A percentile compares a stretch with the other conserved stretches of the same genome.
These are phyloP conservation scores for Pyrenophora seminiperda DNA, from an alignment of 2,329 filamentous ascomycete genomes.

Conservation along the genomic window DNA sequence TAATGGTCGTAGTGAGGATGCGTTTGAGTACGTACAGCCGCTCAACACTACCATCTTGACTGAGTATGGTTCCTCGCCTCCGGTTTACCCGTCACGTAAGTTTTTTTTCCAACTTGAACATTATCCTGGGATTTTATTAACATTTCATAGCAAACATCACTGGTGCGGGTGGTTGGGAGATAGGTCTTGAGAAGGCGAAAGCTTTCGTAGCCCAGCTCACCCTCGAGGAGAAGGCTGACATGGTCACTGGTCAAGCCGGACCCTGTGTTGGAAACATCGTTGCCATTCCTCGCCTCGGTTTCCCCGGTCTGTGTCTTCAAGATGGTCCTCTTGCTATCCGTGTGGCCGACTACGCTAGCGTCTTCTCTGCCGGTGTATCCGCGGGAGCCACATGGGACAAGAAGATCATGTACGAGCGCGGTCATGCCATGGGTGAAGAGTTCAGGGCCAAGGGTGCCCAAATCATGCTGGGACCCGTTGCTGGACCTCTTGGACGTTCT, in stretches of 20 bases:
- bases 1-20: constrained; percentile 23
- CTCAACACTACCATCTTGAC: constrained; percentile 38
- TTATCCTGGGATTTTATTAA: constrained; percentile 45
- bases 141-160: constrained; percentile 32
- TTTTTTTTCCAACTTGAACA: neutral
- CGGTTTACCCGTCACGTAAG: constrained; percentile 39
- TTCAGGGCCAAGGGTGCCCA: constrained; percentile 48
- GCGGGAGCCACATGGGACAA: constrained; percentile 49
- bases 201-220: constrained; percentile 40
- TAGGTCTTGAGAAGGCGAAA: constrained; percentile 39
- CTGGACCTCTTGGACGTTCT: constrained; percentile 52
- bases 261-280: constrained; percentile 62
- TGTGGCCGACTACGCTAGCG: constrained; percentile 44
- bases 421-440: constrained; percentile 45
- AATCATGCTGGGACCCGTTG: constrained; percentile 57
- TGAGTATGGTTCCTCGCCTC: constrained; percentile 36
- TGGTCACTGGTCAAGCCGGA: constrained; percentile 49
- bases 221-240: constrained; percentile 41
- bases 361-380: constrained; percentile 50
- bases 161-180: constrained; percentile 41
- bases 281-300: constrained; percentile 46
- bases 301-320: constrained; percentile 50
- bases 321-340: constrained; percentile 48
- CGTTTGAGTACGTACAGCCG: constrained; percentile 38
- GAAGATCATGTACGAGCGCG: constrained; percentile 46